These are phyloP conservation scores for Candida cerambycidarum DNA, from an alignment of 805 yeast species.

Conservation along the genomic window DNA sequence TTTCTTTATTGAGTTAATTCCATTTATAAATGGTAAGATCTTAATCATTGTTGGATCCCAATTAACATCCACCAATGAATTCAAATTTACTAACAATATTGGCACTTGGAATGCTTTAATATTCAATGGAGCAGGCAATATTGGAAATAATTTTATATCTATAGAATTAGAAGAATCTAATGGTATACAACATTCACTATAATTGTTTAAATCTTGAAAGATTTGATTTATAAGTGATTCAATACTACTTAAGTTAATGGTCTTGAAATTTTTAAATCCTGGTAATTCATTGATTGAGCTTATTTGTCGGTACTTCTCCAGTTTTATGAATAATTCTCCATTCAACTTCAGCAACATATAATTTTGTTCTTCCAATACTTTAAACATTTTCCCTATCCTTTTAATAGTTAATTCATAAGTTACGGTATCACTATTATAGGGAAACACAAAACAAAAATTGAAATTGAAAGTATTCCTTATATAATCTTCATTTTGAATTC, in stretches of 20 bases:
- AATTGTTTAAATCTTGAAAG: conserved; percentile 91
- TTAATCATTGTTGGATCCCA: conserved; percentile 98
- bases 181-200: conserved; percentile 94
- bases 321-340: conserved; percentile 41
- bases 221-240: conserved; percentile 82
- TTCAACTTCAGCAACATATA: conserved; percentile 62
- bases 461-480: conserved; percentile 91
- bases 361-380: conserved; percentile 86
- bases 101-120: conserved; percentile 87
- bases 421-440: conserved; percentile 73
- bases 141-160: conserved; percentile 91
- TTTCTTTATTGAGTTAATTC: conserved; percentile 75
- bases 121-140: conserved; percentile 77
- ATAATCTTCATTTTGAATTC: conserved; percentile 69
- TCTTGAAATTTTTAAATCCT: conserved; percentile 35
- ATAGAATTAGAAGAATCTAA: conserved; percentile 86
- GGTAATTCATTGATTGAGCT: conserved; percentile 22
- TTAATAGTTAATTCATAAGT: conserved; percentile 85
- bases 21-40: conserved; percentile 82
- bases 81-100: conserved; percentile 76
- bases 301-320: conserved; percentile 13
- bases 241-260: conserved; percentile 45
- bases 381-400: conserved; percentile 84
- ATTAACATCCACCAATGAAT: conserved; percentile 73
- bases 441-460: conserved; percentile 90